Percentiles rank a stretch among this genome's conserved stretches.
Evolutionary conservation across 129 eudicot genomes (phyloP).

Genomic region (Chrysanthemum makinoi): DNA sequence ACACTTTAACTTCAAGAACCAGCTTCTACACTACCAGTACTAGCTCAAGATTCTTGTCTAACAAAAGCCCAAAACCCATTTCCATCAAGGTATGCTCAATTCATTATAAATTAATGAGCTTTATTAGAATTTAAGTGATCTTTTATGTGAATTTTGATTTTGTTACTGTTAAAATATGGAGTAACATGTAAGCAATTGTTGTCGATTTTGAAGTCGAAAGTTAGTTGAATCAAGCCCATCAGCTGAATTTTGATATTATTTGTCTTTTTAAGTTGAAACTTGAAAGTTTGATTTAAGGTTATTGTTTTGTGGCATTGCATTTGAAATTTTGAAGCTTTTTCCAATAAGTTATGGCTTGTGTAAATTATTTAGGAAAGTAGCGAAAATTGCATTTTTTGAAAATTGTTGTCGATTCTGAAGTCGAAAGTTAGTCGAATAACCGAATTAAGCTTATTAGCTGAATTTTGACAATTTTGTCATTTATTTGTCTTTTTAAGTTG

Average conservation of each 20-base stretch:
- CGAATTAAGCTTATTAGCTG: neutral
- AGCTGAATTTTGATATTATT: neutral
- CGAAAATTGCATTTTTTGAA: too few relatives aligned
- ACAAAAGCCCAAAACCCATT: conserved; percentile 2
- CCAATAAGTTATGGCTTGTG: too few relatives aligned
- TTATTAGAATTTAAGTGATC: conserved; percentile 7
- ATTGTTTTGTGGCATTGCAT: too few relatives aligned
- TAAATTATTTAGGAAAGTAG: too few relatives aligned
- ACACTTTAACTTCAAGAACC: conserved; percentile 18
- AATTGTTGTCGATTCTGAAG: conserved; percentile 10
- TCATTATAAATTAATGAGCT: neutral
- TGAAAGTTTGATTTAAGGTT: too few relatives aligned
- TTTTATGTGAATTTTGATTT: conserved; percentile 17
- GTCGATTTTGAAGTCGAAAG: conserved; percentile 10
- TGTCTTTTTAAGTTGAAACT: too few relatives aligned
- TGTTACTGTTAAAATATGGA: neutral
- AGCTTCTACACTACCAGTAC: conserved; percentile 16
- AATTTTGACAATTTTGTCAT: neutral
- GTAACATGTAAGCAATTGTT: neutral
- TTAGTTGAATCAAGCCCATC: neutral
- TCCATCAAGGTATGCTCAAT: conserved; percentile 39
- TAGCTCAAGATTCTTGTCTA: conserved; percentile 21
- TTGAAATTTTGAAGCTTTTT: too few relatives aligned
- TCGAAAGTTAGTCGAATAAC: neutral
- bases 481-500: too few relatives aligned